A percentile compares a stretch with the other conserved stretches of the same genome.
phyloP scores from a whole-genome alignment of 805 yeast species.

The Starmerella apis region DNA sequence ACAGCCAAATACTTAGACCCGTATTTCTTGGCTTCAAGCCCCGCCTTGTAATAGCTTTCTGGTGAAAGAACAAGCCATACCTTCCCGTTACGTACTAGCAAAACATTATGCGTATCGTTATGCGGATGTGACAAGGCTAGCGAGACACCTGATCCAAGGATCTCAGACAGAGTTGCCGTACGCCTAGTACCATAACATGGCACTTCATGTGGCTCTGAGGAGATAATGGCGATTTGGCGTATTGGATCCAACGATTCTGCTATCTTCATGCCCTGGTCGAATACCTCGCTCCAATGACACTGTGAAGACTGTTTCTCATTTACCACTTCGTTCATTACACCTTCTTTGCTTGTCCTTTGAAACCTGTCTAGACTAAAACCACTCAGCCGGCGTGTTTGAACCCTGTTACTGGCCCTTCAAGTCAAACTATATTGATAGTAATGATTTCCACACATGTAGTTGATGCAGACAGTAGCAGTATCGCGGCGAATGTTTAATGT shows the following conservation, averaged over 20 bases:
- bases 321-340: not conserved
- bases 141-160: not conserved
- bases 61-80: conserved; percentile 12
- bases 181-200: not conserved
- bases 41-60: conserved; percentile 15
- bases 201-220: conserved; percentile 1
- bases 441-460: no score
- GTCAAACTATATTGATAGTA: no score
- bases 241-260: conserved; percentile 7
- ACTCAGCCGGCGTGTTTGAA: no score
- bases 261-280: not conserved
- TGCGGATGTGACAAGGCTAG: conserved; percentile 10
- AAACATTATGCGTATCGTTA: conserved; percentile 6
- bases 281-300: conserved; percentile 6
- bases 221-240: not conserved
- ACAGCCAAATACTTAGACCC: conserved; percentile 10
- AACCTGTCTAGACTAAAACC: no score
- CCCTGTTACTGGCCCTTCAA: no score
- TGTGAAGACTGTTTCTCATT: conserved; percentile 6
- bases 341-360: no score
- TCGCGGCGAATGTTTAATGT: not conserved
- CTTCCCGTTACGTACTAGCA: conserved; percentile 6
- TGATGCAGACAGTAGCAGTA: not conserved
- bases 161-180: not conserved
- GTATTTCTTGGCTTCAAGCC: conserved; percentile 15